Base-by-base conservation (phyloP, 2,329 filamentous ascomycete genomes). In the Clonostachys chloroleuca region DNA sequence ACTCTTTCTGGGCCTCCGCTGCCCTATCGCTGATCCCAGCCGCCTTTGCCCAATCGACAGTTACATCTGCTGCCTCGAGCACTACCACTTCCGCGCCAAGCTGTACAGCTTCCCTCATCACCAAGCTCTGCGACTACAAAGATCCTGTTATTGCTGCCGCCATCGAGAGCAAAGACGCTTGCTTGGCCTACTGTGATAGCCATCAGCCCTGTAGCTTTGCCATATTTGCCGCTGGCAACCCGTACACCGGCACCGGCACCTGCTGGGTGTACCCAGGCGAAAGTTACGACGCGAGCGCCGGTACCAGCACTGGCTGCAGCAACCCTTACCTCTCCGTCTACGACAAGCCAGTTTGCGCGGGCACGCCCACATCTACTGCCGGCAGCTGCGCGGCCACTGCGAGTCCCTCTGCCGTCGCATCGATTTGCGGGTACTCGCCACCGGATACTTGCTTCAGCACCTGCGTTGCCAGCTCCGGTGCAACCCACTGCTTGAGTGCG, bases 221-320 rank as follows among this genome's bases (percentile, higher is more conserved):
- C 46, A 58, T 63, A 51, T 64, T 61, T 50, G 6, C 16, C 46
- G 48, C 55, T 39, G 59, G 54, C 36, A 61, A 62, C 50, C 60
- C 61, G 43, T 37, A 51, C 47, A 47, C 45, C 4, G 61, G 56
- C 52, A 51, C 42, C 37, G 61, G 61, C 45, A 58, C 51, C 3
- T 62, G 61, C 52, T 61, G 56, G 59, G 35, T 59, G 18, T 62
- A 61, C 50, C 60, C 60, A 3, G 60, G 57, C 34, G 49, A 57
- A 51, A 49, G 33, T 17, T 62, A 51, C 43, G 51, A 61, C 49
- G 40, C 49, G 44, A 57, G 49, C 51, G 44, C 53, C 46, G 58
- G 53, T 44, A 52, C 41, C 42, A 36, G 16, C 14, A 33, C 40
- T 10, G 42, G 49, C 42, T 61, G 59, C 51, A 30, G 16, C 44